A percentile compares a stretch with the other conserved stretches of the same genome.
Evolutionary conservation across 495 filamentous ascomycete genomes (phyloP).

Genomic region (Friedmanniomyces simplex): DNA sequence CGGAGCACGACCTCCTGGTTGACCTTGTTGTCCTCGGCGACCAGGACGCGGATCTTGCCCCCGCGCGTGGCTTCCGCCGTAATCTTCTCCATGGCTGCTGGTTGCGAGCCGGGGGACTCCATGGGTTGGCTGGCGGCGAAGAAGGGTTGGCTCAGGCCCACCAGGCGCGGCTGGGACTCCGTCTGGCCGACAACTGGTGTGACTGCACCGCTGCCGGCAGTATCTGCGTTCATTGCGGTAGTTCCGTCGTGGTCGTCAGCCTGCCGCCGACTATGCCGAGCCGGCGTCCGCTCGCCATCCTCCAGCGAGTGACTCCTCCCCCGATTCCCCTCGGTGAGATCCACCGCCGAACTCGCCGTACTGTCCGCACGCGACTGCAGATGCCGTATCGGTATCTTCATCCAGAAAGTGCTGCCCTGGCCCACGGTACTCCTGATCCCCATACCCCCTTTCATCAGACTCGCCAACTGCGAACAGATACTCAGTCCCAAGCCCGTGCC

Average conservation of each 20-base stretch:
- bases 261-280: constrained; percentile 8
- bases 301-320: neutral
- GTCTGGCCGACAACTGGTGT: constrained; percentile 15
- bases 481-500: constrained; percentile 85
- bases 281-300: constrained; percentile 5
- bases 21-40: constrained; percentile 90
- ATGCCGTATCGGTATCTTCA: constrained; percentile 74
- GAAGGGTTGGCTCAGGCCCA: constrained; percentile 77
- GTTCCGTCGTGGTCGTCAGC: constrained; percentile 1
- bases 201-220: constrained; percentile 24
- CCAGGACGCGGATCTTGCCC: constrained; percentile 68
- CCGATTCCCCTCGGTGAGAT: neutral
- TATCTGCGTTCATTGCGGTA: neutral
- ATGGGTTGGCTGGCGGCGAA: constrained; percentile 53
- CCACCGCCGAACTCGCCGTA: constrained; percentile 32
- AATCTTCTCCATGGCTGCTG: constrained; percentile 43
- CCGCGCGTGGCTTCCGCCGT: constrained; percentile 35
- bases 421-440: constrained; percentile 61
- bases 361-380: constrained; percentile 54
- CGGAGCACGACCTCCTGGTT: constrained; percentile 86
- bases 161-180: constrained; percentile 60
- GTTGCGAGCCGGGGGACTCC: constrained; percentile 34
- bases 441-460: constrained; percentile 71
- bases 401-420: constrained; percentile 68
- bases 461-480: constrained; percentile 78